Conservation (phyloP, 768 basidiomycete species). For the Boletus sp. region DNA sequence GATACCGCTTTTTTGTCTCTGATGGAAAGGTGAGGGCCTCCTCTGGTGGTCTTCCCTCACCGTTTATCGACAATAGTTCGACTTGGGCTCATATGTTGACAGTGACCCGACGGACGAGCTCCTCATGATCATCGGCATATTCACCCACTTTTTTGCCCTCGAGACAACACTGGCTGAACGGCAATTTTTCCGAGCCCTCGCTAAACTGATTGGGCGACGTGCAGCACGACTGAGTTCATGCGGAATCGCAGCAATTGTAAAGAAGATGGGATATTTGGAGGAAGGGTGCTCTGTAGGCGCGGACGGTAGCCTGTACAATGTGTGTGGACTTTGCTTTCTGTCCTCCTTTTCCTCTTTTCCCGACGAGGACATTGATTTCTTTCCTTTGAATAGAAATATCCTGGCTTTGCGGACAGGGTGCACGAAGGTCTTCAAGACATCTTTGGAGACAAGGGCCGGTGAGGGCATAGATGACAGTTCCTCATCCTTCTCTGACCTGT, state of each 20-base stretch:
- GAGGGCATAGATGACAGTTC: slow-evolving; percentile 27
- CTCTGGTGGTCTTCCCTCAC: neutral
- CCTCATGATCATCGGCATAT: slow-evolving; percentile 95
- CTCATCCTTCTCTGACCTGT: neutral
- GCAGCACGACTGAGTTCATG: slow-evolving; percentile 91
- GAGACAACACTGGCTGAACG: slow-evolving; percentile 96
- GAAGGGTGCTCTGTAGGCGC: slow-evolving; percentile 88
- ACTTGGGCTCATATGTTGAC: slow-evolving; percentile 6
- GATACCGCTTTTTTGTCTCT: slow-evolving; percentile 97
- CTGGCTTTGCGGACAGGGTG: slow-evolving; percentile 88
- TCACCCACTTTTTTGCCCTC: slow-evolving; percentile 93
- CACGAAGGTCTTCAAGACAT: slow-evolving; percentile 92
- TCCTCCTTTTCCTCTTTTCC: neutral
- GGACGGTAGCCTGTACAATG: slow-evolving; percentile 94
- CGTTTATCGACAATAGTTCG: neutral
- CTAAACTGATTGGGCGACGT: slow-evolving; percentile 82
- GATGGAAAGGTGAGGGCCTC: slow-evolving; percentile 79
- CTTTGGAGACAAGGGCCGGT: slow-evolving; percentile 95
- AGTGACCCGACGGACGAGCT: slow-evolving; percentile 96
- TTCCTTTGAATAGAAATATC: slow-evolving; percentile 77
- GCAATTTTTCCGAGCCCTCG: slow-evolving; percentile 94
- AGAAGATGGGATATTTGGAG: slow-evolving; percentile 91
- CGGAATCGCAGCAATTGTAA: slow-evolving; percentile 94
- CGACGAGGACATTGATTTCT: neutral
- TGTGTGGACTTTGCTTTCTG: slow-evolving; percentile 34